Base-by-base conservation (phyloP, 2,329 filamentous ascomycete species). In the Aureobasidium sp. region DNA sequence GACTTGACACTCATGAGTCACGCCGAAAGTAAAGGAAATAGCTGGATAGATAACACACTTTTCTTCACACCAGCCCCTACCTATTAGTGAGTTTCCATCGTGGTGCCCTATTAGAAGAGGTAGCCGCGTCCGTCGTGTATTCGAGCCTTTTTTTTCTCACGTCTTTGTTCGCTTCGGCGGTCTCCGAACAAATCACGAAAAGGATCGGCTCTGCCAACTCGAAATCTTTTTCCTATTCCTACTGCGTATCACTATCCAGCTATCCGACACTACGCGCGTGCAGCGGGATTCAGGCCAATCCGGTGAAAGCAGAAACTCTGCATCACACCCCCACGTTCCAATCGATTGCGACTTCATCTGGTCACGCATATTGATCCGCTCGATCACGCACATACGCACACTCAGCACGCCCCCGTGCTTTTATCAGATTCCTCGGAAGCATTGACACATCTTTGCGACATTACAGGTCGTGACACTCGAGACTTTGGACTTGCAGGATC, bases 291-390 rank as follows among this genome's bases (percentile, higher is more conserved):
- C 31, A 48, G 19, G 22, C 42, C 54, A 45, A 42, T 60, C 45
- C 27, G 15, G 44, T 50, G 57, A 47, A 42, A 39, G 44, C 35
- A 29, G 35, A 9, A 50, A 24, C 24, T 31, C 15, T 42, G 45
- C 54, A 39, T 39, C 42, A 60, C 57, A 60, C 57, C 57, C 57
- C 45, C 57, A 60, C 57, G 57, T 39, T 33, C 42, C 31, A 31
- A 39, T 48, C 14, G 29, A 29, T 59, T 59, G 56, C 42, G 42
- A 39, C 42, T 48, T 31, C 15, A 31, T 29, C 40, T 37, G n/a
- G 35, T 60, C 57, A 60, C 57, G 57, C 57, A 60, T 59, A 59
- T 50, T 60, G 44, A 59, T 48, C 56, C 19, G 31, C 56, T 47
- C 42, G 56, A 48, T 59, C 56, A 59, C 56, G 56, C 56, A 47